A percentile compares a stretch with the other conserved stretches of the same genome.
Conservation (phyloP, 345 rosid species). For the Carallia pectinifolia region DNA sequence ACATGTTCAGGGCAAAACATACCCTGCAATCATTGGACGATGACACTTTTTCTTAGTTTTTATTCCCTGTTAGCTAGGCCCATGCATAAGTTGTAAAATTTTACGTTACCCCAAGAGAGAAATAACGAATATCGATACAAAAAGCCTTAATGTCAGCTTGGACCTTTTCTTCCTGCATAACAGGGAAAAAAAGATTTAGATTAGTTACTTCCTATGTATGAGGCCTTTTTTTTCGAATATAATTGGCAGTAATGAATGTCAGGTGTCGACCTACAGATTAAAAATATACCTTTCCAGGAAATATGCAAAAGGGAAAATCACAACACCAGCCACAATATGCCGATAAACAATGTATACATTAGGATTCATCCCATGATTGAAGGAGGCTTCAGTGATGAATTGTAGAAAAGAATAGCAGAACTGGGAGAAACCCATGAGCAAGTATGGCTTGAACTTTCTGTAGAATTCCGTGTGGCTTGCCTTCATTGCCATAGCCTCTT, state of each 20-base stretch:
- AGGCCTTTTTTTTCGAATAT: too few species aligned
- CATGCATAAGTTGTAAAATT: neutral
- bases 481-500: conserved; percentile 2
- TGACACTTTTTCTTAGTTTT: neutral
- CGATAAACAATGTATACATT: conserved; percentile 64
- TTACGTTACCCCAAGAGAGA: conserved; percentile 55
- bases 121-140: conserved; percentile 54
- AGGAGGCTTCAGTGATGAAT: conserved; percentile 61
- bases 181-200: neutral
- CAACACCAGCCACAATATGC: conserved; percentile 43
- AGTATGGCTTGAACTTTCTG: conserved; percentile 48
- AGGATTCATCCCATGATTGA: conserved; percentile 71
- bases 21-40: conserved; percentile 37
- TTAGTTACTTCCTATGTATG: neutral
- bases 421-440: conserved; percentile 54
- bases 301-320: conserved; percentile 56
- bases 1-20: conserved; percentile 54
- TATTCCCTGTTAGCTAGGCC: neutral
- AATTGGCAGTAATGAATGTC: too few species aligned
- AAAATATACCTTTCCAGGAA: conserved; percentile 47
- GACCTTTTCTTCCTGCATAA: conserved; percentile 58
- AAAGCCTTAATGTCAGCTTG: conserved; percentile 47
- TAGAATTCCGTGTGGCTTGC: neutral
- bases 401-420: conserved; percentile 50
- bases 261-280: too few species aligned